Evolutionary conservation across 2,329 filamentous ascomycete species (phyloP), one percentile per base, ranked within the genome.

Genomic region (Cercospora sesami): DNA sequence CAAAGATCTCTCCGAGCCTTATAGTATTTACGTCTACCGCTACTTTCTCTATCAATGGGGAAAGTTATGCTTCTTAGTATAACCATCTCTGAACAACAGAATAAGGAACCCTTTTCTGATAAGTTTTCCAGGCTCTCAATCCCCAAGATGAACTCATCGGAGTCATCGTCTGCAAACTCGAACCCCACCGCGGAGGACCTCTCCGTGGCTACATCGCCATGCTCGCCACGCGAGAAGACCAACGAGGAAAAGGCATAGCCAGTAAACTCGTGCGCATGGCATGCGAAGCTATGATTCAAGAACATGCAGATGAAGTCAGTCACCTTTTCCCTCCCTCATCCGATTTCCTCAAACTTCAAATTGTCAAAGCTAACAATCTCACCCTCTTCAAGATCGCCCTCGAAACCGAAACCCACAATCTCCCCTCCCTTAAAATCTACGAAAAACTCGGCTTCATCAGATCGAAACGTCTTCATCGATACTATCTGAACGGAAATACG

Each of bases 11-110:
- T 98, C 94, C 74, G 95, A 99, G 80, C 95, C 95, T 1, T 99
- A 99, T 80, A 98, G 94, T 81, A 98, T 99, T 78, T 99, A 99
- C 82, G 95, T 99, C 67, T 99, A 98, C 80, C 89, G 95, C 33
- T 99, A 99, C 80, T 99, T 99, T 76, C 84, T 99, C 18, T 97
- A 96, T 78, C 93, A 98, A 86, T 99, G 95, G 95, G 91, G 92
- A 5, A 91, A 98, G 77, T 83, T 99, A n/a, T 99, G 95, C 81
- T 98, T 93, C 81, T 92, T 98, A 89, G 93, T 94, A 81, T 45
- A 74, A 64, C 53, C 2, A 39, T 53, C 9, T 53, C 53, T 31
- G 12, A 8, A 16, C 2, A n/a, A 57, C 53, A 31, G 21, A 18
- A 12, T 26, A 21, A 16, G 10, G 18, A 26, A 30, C 4, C 5